Evolutionary conservation across 495 filamentous ascomycete species (phyloP).

Genomic region (Penicillium cinerascens): DNA sequence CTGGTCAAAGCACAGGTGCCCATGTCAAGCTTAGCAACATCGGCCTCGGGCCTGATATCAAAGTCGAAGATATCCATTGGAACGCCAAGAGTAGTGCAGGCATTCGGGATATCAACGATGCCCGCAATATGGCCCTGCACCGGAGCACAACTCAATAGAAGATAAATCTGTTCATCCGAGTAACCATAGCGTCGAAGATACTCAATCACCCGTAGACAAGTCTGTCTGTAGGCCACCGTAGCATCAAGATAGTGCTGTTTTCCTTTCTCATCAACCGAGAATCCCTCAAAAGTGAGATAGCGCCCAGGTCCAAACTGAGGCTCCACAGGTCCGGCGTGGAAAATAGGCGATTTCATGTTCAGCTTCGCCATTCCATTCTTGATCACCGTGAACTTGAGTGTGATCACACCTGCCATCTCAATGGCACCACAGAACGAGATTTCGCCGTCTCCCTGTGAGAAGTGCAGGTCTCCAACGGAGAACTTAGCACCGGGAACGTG

Average conservation of each 20-base stretch:
- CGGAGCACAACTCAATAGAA: slow-evolving; percentile 84
- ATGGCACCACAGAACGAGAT: slow-evolving; percentile 96
- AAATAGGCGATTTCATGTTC: slow-evolving; percentile 83
- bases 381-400: slow-evolving; percentile 85
- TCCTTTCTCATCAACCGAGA: slow-evolving; percentile 85
- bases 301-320: slow-evolving; percentile 85
- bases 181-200: slow-evolving; percentile 82
- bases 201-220: slow-evolving; percentile 76
- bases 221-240: slow-evolving; percentile 88
- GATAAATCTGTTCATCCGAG: slow-evolving; percentile 80
- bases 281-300: slow-evolving; percentile 91
- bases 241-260: slow-evolving; percentile 94
- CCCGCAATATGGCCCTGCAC: slow-evolving; percentile 93
- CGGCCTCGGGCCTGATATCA: slow-evolving; percentile 71
- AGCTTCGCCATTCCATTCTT: slow-evolving; percentile 76
- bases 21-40: slow-evolving; percentile 65
- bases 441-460: slow-evolving; percentile 88
- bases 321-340: slow-evolving; percentile 86
- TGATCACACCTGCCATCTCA: slow-evolving; percentile 94
- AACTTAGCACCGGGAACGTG: slow-evolving; percentile 87
- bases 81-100: slow-evolving; percentile 84
- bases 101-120: slow-evolving; percentile 82
- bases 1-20: slow-evolving; percentile 73
- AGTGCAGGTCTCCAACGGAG: slow-evolving; percentile 88
- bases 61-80: slow-evolving; percentile 98